Base-by-base conservation (phyloP, 805 yeast species). In the Kazachstania psychrophila region DNA sequence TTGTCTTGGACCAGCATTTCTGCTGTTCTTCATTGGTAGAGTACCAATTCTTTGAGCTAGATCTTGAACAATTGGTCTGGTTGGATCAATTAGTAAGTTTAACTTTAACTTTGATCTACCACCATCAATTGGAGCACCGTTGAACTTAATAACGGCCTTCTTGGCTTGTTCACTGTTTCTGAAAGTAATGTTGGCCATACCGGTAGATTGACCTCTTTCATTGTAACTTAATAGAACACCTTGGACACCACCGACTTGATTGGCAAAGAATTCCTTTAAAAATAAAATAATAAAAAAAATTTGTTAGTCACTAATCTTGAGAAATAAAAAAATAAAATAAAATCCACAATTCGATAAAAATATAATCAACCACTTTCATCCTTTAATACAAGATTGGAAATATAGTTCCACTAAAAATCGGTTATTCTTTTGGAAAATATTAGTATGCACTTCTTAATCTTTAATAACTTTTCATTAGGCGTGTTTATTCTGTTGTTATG, bases 101-200 rank as follows among this genome's bases (percentile, higher is more conserved):
- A 77, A 65, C 62, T 73, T 81, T 70, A 92, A 73, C 60, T 70
- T 80, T 47, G 74, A 61, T 42, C 77, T 72, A 43, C 96, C 96
- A 38, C 79, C 79, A 58, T 92, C 98, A 52, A 92, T 83, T 54
- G 95, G 88, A 31, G 95, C 89, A 55, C 92, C 89, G 62, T 89
- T 83, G 68, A 80, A 89, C 54, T 78, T 79, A 54, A 77, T 75
- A 52, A 83, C 83, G 34, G 96, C 95, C 52, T 66, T 70, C 43
- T 73, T 65, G 36, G 97, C 97, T 58, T 72, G 70, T 41, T 78
- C 77, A 35, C 73, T 60, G 41, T 70, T 68, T 55, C 67, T 75
- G 70, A 92, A 92, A 41, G 79, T 69, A 52, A 92, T 74, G 40
- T 92, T 86, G 45, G 95, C 95, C 66, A 78, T 75, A 64, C 98